Evolutionary conservation across 805 yeast genomes (phyloP).

Genomic region (Sugiyamaella smithiae): DNA sequence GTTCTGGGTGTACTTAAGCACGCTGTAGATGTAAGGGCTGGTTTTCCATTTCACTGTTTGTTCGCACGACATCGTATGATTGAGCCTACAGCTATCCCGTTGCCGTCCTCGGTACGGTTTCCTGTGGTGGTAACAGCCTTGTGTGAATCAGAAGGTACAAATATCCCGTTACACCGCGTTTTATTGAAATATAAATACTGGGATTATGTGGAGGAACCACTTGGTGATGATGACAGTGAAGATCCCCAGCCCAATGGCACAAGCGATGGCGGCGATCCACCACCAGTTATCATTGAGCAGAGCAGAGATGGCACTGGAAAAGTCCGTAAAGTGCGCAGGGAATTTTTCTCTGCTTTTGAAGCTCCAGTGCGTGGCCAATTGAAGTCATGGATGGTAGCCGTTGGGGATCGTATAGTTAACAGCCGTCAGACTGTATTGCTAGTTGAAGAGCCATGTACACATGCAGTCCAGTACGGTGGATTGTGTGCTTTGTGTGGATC

Average conservation of each 20-base stretch:
- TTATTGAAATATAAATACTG: slow-evolving; percentile 63
- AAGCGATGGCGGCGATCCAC: not conserved
- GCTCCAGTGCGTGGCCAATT: slow-evolving; percentile 77
- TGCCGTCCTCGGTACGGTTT: slow-evolving; percentile 63
- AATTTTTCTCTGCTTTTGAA: slow-evolving; percentile 56
- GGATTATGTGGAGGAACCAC: slow-evolving; percentile 47
- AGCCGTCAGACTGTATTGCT: slow-evolving; percentile 50
- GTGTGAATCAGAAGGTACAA: slow-evolving; percentile 32
- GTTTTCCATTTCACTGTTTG: not conserved
- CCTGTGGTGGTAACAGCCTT: slow-evolving; percentile 64
- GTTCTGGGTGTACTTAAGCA: not conserved
- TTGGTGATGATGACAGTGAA: slow-evolving; percentile 34
- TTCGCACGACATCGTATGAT: slow-evolving; percentile 10
- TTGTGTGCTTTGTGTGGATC: slow-evolving; percentile 91
- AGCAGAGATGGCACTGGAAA: not conserved
- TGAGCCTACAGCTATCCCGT: slow-evolving; percentile 44
- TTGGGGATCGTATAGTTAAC: slow-evolving; percentile 56
- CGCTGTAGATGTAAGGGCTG: slow-evolving; percentile 1
- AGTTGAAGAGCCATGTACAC: slow-evolving; percentile 81
- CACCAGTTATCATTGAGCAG: not conserved
- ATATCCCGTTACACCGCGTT: slow-evolving; percentile 52
- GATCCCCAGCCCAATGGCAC: slow-evolving; percentile 24
- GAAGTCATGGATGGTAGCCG: slow-evolving; percentile 45
- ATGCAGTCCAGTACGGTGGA: slow-evolving; percentile 91
- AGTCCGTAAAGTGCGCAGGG: slow-evolving; percentile 32